Evolutionary conservation across 257 asterid genomes (phyloP), one percentile per base, ranked within the genome.

Genomic region (Penstemon newberryi): DNA sequence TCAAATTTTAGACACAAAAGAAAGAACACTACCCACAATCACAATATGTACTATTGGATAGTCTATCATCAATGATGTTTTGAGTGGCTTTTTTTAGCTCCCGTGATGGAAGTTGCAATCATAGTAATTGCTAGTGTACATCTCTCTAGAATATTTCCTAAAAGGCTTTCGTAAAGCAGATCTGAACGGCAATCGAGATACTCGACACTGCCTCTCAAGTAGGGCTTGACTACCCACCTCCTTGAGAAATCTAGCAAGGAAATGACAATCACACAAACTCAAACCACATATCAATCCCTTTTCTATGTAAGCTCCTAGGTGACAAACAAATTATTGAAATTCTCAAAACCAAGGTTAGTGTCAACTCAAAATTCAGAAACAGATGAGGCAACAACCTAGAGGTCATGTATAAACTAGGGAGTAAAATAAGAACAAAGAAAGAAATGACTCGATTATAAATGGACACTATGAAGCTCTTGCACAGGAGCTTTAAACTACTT

Each of bases 61-160:
- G 37, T 64, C 7, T 64, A 41, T 2, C 3, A 54, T 70, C 56
- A 12, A 47, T 0, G 56, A 47, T 49, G 56, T 47, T 68, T 38
- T 61, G 74, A 61, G 71, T 68, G 47, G 70, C 4, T 61, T 58
- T 47, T 45, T 44, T 67, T 52, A 43, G 56, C 9, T 56, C 46
- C 5, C 68, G n/a, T 38, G 59, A 73, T 58, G 72, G 63, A 38
- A 51, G 77, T 73, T 63, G 5, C 40, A 50, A 45, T 41, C 77
- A 11, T 50, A 36, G 42, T 66, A 19, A 65, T 4, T 56, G 54
- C 19, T 62, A 19, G 42, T 25, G 33, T 15, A 39, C 18, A n/a
- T 42, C 56, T 44, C 56, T 53, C 63, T 44, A 50, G 2, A 0
- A 37, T 45, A 38, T 52, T 44, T 57, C 63, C 44, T 39, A 38